Percentiles rank a stretch among this genome's conserved stretches.
phyloP scores from a whole-genome alignment of 371 early-diverging fungal species.

The Mucor racemosus region DNA sequence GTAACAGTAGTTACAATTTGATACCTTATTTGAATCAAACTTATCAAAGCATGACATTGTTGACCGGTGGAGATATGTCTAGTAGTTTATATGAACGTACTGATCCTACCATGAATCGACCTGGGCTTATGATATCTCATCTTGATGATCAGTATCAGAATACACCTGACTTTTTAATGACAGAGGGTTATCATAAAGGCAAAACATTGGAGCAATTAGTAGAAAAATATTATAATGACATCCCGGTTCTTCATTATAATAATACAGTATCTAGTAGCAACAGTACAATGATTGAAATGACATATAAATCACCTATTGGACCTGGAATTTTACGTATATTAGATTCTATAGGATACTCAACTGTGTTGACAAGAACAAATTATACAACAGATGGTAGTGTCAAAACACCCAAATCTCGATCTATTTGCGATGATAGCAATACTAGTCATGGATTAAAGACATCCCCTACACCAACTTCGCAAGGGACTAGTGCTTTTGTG shows the following conservation, averaged over 20 bases:
- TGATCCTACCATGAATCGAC: constrained; percentile 40
- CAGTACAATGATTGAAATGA: constrained; percentile 11
- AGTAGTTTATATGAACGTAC: constrained; percentile 27
- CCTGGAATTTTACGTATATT: constrained; percentile 52
- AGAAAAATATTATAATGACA: constrained; percentile 21
- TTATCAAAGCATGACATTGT: constrained; percentile 42
- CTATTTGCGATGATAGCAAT: constrained; percentile 41
- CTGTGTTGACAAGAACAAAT: constrained; percentile 42
- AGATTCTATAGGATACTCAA: constrained; percentile 52
- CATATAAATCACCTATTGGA: constrained; percentile 49
- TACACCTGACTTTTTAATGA: constrained; percentile 52
- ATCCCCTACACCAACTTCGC: constrained; percentile 16
- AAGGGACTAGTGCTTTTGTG: neutral
- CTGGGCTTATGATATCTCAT: constrained; percentile 50
- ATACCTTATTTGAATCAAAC: constrained; percentile 40
- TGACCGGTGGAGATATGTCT: constrained; percentile 39
- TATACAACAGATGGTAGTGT: constrained; percentile 42
- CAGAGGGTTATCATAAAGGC: constrained; percentile 28
- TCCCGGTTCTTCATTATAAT: constrained; percentile 40
- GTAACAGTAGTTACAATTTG: constrained; percentile 39
- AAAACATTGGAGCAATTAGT: constrained; percentile 39
- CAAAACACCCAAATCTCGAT: constrained; percentile 33
- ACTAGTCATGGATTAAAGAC: constrained; percentile 28
- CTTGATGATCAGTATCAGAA: constrained; percentile 35
- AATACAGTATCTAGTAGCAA: constrained; percentile 15